A percentile compares a stretch with the other conserved stretches of the same genome.
These are phyloP conservation scores for Alternaria sp. DNA, from an alignment of 2,329 filamentous ascomycete genomes.

Conservation along the genomic window DNA sequence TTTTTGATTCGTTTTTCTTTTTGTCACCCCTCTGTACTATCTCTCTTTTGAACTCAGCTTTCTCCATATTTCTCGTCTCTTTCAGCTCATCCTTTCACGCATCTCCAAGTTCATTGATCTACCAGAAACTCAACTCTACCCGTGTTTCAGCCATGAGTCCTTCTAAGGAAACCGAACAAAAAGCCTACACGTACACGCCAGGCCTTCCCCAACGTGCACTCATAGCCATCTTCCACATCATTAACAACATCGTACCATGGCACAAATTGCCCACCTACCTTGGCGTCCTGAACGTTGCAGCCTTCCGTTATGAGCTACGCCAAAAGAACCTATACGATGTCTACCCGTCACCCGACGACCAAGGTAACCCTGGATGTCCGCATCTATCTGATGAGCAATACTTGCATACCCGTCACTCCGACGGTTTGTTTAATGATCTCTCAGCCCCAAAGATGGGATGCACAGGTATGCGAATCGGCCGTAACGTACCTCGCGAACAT, in stretches of 20 bases:
- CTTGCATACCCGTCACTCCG: slow-evolving; percentile 53
- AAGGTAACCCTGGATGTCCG: slow-evolving; percentile 47
- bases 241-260: slow-evolving; percentile 55
- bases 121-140: background rate
- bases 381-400: slow-evolving; percentile 48
- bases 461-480: slow-evolving; percentile 56
- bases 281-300: slow-evolving; percentile 55
- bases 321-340: slow-evolving; percentile 57
- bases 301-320: slow-evolving; percentile 56
- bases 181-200: slow-evolving; percentile 19
- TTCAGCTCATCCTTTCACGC: background rate
- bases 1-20: too few relatives aligned
- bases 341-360: slow-evolving; percentile 51
- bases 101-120: background rate
- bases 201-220: slow-evolving; percentile 28
- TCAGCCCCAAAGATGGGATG: slow-evolving; percentile 57
- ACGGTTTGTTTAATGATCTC: slow-evolving; percentile 57
- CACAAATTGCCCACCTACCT: slow-evolving; percentile 55
- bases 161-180: background rate
- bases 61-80: background rate
- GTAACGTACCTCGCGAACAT: slow-evolving; percentile 54
- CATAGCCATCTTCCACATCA: slow-evolving; percentile 48
- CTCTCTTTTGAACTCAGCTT: background rate
- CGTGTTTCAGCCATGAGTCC: background rate
- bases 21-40: background rate